Conservation (phyloP, 305 asterid genomes). For the Stenogyne calaminthoides region DNA sequence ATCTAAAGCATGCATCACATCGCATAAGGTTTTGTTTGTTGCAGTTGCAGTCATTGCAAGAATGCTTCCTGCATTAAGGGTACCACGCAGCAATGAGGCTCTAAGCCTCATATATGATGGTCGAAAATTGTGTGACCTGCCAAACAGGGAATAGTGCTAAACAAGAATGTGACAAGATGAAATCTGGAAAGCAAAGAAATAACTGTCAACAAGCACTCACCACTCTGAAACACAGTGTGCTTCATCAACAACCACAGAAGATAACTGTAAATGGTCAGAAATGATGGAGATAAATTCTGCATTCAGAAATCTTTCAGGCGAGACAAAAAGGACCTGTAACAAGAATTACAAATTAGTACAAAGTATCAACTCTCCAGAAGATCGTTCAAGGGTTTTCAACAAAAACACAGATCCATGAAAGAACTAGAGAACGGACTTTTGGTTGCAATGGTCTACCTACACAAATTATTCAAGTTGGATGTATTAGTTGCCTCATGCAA, state of each 20-base stretch:
- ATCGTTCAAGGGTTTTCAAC: slow-evolving; percentile 12
- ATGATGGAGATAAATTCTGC: slow-evolving; percentile 71
- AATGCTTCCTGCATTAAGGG: slow-evolving; percentile 80
- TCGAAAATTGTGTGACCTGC: slow-evolving; percentile 99
- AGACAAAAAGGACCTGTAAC: slow-evolving; percentile 89
- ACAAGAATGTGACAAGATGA: slow-evolving; percentile 16
- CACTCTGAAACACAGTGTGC: slow-evolving; percentile 99
- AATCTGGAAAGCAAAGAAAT: slow-evolving; percentile 18
- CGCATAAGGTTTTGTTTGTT: slow-evolving; percentile 69
- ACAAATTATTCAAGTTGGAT: neutral
- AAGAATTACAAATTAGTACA: slow-evolving; percentile 25
- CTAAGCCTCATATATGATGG: slow-evolving; percentile 99
- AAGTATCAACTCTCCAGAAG: slow-evolving; percentile 19
- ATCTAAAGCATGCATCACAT: slow-evolving; percentile 83
- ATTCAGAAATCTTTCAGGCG: slow-evolving; percentile 94
- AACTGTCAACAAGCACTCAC: slow-evolving; percentile 50
- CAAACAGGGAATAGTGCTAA: slow-evolving; percentile 28
- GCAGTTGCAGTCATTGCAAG: slow-evolving; percentile 99
- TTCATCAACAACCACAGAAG: slow-evolving; percentile 94
- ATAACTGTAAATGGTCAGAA: slow-evolving; percentile 52
- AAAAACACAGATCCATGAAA: neutral
- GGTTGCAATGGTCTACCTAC: slow-evolving; percentile 2
- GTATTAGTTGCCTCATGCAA: too few relatives aligned
- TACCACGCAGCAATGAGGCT: slow-evolving; percentile 73
- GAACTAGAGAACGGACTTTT: slow-evolving; percentile 5